These are phyloP conservation scores for Wickerhamiella shivajii DNA, from an alignment of 805 yeast genomes.

Conservation along the genomic window DNA sequence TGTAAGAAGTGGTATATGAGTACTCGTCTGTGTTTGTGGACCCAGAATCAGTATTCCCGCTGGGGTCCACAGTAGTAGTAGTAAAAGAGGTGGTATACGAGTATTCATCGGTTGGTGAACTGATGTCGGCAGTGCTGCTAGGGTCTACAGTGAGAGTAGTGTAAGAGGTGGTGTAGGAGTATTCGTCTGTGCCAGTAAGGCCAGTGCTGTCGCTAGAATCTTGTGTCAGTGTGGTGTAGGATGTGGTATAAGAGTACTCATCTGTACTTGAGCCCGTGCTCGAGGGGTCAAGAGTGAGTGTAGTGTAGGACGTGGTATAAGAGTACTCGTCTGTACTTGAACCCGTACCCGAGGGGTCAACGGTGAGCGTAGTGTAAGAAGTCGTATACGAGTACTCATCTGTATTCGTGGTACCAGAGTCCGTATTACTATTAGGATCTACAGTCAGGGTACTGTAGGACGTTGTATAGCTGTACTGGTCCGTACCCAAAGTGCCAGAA, in stretches of 20 bases:
- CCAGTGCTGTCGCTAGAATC: background rate
- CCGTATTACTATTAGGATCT: background rate
- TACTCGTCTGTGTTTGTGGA: background rate
- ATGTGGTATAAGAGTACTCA: background rate
- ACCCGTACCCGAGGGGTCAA: no score
- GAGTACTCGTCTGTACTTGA: no score
- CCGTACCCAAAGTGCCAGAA: background rate
- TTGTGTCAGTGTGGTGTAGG: background rate
- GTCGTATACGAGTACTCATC: slow-evolving; percentile 1
- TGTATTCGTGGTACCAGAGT: background rate
- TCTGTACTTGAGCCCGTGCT: background rate
- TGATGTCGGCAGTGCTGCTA: background rate
- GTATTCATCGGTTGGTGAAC: background rate
- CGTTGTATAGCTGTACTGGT: background rate
- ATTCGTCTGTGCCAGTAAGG: slow-evolving; percentile 1
- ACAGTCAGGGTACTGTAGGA: background rate
- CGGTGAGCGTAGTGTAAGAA: background rate
- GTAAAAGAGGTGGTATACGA: background rate
- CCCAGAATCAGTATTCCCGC: background rate
- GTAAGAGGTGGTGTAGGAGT: slow-evolving; percentile 2
- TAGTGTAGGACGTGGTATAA: no score
- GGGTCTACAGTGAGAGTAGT: slow-evolving; percentile 1
- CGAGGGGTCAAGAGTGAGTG: no score
- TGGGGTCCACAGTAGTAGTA: background rate
- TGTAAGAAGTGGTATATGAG: slow-evolving; percentile 1